phyloP scores from a whole-genome alignment of 2,329 filamentous ascomycete species.

The Sordariomycetes sp. region DNA sequence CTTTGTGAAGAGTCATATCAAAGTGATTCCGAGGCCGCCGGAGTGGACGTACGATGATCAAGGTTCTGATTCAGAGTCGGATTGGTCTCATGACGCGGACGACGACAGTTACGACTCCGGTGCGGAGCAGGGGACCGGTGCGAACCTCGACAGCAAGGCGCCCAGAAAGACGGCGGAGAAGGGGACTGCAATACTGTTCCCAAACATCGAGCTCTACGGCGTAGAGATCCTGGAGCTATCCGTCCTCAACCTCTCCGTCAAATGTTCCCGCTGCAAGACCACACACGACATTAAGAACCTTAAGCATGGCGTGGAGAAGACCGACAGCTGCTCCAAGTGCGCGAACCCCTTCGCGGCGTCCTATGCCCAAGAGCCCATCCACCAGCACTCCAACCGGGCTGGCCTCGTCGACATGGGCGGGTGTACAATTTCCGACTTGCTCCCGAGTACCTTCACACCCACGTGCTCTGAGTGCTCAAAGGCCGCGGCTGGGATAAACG shows the following conservation, averaged over 20 bases:
- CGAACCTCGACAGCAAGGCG: not conserved
- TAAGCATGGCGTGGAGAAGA: slow-evolving; percentile 41
- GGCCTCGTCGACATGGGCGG: slow-evolving; percentile 70
- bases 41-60: slow-evolving; percentile 51
- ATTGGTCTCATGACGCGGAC: slow-evolving; percentile 32
- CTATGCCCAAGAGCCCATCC: slow-evolving; percentile 61
- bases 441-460: slow-evolving; percentile 69
- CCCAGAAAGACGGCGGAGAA: slow-evolving; percentile 31
- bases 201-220: slow-evolving; percentile 63
- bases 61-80: slow-evolving; percentile 34
- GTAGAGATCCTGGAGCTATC: slow-evolving; percentile 66
- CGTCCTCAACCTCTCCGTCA: slow-evolving; percentile 57
- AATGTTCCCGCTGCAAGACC: slow-evolving; percentile 72
- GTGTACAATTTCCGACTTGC: slow-evolving; percentile 64
- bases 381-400: slow-evolving; percentile 61
- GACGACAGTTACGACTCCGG: slow-evolving; percentile 8
- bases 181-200: slow-evolving; percentile 71
- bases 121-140: not conserved
- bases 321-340: slow-evolving; percentile 48
- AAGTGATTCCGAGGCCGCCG: slow-evolving; percentile 63
- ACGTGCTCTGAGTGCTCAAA: slow-evolving; percentile 71
- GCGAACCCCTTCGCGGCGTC: slow-evolving; percentile 36
- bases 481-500: slow-evolving; percentile 54
- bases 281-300: slow-evolving; percentile 58
- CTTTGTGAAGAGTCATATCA: slow-evolving; percentile 46